A percentile compares a stretch with the other conserved stretches of the same genome.
Evolutionary conservation across 1,284 basidiomycete species (phyloP).

Genomic region (Ustilago cynodontis): DNA sequence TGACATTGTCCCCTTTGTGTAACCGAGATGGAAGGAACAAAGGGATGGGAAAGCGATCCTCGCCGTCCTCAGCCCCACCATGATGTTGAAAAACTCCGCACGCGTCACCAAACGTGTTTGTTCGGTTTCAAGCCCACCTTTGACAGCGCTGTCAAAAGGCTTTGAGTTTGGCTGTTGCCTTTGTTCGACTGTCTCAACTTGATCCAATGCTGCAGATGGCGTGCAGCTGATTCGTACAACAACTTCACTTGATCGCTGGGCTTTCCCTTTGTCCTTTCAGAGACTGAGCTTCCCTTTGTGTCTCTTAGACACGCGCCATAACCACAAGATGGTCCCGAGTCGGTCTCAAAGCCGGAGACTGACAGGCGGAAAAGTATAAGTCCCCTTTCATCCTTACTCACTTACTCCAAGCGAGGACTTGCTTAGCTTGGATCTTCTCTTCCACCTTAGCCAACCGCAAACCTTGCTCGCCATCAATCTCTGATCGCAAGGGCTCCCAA

Average conservation of each 20-base stretch:
- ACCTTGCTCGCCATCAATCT: neutral
- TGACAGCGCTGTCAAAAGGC: neutral
- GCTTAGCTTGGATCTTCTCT: neutral
- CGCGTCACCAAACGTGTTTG: slow-evolving; percentile 32
- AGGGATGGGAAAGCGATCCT: neutral
- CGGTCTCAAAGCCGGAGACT: too few relatives aligned
- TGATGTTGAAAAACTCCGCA: neutral
- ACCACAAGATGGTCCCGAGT: neutral
- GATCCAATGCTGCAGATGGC: neutral
- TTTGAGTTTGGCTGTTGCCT: slow-evolving; percentile 1
- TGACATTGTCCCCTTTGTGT: neutral
- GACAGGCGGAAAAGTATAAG: too few relatives aligned
- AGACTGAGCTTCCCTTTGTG: slow-evolving; percentile 5
- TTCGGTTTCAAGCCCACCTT: slow-evolving; percentile 13
- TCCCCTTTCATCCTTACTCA: neutral
- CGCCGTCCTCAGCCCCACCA: neutral
- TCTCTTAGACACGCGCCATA: neutral
- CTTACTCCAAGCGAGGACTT: neutral
- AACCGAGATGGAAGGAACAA: neutral
- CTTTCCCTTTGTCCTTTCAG: neutral
- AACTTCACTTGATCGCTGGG: neutral
- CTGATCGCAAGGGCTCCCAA: neutral
- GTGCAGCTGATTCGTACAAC: neutral
- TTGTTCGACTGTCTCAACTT: slow-evolving; percentile 8
- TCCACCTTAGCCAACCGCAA: neutral